A percentile compares a stretch with the other conserved stretches of the same genome.
Evolutionary conservation across 2,329 filamentous ascomycete species (phyloP).

Genomic region (Botryotinia convoluta): DNA sequence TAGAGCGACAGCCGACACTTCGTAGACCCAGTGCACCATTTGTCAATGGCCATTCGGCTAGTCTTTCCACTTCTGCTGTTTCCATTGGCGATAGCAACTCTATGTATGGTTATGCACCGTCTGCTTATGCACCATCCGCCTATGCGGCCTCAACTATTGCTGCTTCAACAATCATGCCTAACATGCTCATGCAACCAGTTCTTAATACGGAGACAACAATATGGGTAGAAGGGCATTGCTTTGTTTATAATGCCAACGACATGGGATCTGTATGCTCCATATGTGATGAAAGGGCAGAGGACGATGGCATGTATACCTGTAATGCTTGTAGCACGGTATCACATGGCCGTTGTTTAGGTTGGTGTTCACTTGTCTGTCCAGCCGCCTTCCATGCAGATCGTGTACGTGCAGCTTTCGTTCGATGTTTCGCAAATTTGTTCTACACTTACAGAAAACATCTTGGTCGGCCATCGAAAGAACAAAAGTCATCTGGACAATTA

Average conservation of each 20-base stretch:
- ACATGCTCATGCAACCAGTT: conserved; percentile 76
- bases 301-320: conserved; percentile 73
- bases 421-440: conserved; percentile 62
- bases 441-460: conserved; percentile 66
- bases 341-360: conserved; percentile 60
- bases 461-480: conserved; percentile 56
- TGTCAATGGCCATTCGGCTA: conserved; percentile 61
- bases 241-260: conserved; percentile 63
- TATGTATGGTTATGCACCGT: conserved; percentile 68
- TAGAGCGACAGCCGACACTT: conserved; percentile 66
- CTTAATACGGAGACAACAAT: conserved; percentile 74
- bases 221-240: conserved; percentile 83
- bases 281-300: conserved; percentile 67
- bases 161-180: conserved; percentile 83
- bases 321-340: conserved; percentile 58
- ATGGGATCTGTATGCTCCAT: conserved; percentile 63
- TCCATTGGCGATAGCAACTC: conserved; percentile 40
- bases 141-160: conserved; percentile 85
- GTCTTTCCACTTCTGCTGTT: conserved; percentile 65
- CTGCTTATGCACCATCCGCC: conserved; percentile 78
- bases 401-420: conserved; percentile 61
- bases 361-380: conserved; percentile 62
- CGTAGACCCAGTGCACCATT: conserved; percentile 74
- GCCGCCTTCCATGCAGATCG: conserved; percentile 61
- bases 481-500: conserved; percentile 58